Percentiles rank a stretch among this genome's conserved stretches.
Evolutionary conservation across 1,284 basidiomycete genomes (phyloP).

Genomic region (Tylopilus sp.): DNA sequence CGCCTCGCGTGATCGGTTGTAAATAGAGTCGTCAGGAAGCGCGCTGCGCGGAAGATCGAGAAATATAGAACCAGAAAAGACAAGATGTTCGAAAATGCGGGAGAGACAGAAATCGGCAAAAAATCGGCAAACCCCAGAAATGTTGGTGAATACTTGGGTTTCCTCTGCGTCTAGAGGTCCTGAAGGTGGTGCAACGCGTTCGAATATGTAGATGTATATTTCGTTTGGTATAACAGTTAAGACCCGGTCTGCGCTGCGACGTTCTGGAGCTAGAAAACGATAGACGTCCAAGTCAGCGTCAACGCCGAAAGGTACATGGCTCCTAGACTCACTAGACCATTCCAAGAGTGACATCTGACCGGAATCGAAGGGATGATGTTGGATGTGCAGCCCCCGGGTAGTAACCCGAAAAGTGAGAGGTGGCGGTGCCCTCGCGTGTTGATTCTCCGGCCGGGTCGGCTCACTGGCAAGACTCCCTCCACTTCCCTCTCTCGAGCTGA

Average conservation of each 20-base stretch:
- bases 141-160: slow-evolving; percentile 36
- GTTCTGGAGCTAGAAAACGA: slow-evolving; percentile 30
- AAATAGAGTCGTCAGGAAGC: not conserved
- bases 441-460: no score
- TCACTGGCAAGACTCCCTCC: no score
- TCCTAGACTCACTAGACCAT: not conserved
- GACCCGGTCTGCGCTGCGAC: slow-evolving; percentile 1
- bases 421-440: no score
- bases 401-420: no score
- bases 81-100: slow-evolving; percentile 47
- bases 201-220: slow-evolving; percentile 52
- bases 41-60: not conserved
- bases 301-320: not conserved
- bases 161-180: slow-evolving; percentile 12
- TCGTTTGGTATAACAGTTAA: slow-evolving; percentile 43
- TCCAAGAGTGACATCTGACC: not conserved
- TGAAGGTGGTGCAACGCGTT: slow-evolving; percentile 26
- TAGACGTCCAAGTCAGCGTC: not conserved
- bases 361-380: not conserved
- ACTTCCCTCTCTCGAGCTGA: no score
- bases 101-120: slow-evolving; percentile 51
- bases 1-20: not conserved
- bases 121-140: slow-evolving; percentile 56
- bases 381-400: no score
- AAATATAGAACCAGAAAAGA: slow-evolving; percentile 32